A percentile compares a stretch with the other conserved stretches of the same genome.
These are phyloP conservation scores for Phytophthora cactorum DNA, from an alignment of 352 stramenopile genomes.

Conservation along the genomic window DNA sequence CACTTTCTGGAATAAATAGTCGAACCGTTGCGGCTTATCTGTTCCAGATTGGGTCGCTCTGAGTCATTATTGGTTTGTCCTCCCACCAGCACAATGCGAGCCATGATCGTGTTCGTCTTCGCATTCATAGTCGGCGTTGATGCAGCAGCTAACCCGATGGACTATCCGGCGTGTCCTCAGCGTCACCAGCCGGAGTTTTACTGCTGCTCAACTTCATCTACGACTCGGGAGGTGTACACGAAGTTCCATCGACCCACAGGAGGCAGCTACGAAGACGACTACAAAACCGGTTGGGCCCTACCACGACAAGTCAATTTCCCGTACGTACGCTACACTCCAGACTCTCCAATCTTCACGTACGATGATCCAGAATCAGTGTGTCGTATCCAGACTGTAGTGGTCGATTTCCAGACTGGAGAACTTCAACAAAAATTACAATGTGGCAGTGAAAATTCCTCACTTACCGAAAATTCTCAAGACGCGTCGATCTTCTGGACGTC, in stretches of 20 bases:
- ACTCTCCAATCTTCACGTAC: slow-evolving; percentile 41
- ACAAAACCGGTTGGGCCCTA: slow-evolving; percentile 31
- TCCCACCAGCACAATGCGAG: not conserved
- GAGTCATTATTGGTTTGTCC: not conserved
- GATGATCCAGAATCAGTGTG: slow-evolving; percentile 33
- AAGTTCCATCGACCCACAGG: slow-evolving; percentile 38
- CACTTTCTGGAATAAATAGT: not conserved
- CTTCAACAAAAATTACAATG: slow-evolving; percentile 40
- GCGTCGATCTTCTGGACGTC: slow-evolving; percentile 52
- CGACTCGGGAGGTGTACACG: slow-evolving; percentile 38
- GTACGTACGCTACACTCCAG: slow-evolving; percentile 37
- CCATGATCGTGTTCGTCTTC: not conserved
- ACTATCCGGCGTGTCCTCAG: slow-evolving; percentile 40
- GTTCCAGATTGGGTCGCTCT: no score
- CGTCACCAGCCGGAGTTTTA: slow-evolving; percentile 42
- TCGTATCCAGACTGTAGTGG: slow-evolving; percentile 27
- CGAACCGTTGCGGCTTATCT: not conserved
- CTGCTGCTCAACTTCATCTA: slow-evolving; percentile 38
- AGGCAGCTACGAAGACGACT: slow-evolving; percentile 36
- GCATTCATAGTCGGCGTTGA: slow-evolving; percentile 4
- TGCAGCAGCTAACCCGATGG: slow-evolving; percentile 18
- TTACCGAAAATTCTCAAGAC: slow-evolving; percentile 36
- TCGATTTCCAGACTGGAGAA: slow-evolving; percentile 25
- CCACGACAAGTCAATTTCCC: slow-evolving; percentile 43
- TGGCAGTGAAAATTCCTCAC: slow-evolving; percentile 33